Conservation (phyloP, 768 basidiomycete genomes). For the Lactarius psammicola region DNA sequence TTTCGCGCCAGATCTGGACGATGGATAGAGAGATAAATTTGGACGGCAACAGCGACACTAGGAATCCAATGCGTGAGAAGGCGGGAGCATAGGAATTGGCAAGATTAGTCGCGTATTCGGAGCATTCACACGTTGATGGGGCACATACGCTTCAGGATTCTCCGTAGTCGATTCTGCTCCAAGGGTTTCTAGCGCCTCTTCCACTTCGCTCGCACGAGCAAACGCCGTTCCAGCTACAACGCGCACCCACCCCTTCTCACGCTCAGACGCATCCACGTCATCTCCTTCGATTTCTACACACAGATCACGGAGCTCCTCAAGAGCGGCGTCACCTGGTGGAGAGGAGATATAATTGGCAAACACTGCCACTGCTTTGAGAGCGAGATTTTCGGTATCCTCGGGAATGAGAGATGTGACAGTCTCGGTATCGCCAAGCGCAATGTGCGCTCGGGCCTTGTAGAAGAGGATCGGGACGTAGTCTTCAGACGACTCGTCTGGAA, state of each 20-base stretch:
- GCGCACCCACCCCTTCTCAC: slow-evolving; percentile 70
- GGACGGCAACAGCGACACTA: slow-evolving; percentile 79
- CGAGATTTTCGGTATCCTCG: slow-evolving; percentile 56
- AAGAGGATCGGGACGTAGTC: slow-evolving; percentile 66
- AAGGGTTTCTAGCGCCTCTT: slow-evolving; percentile 90
- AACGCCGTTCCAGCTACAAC: slow-evolving; percentile 89
- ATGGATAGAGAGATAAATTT: slow-evolving; percentile 88
- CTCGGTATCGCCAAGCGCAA: slow-evolving; percentile 63
- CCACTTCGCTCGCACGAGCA: slow-evolving; percentile 76
- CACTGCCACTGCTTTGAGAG: slow-evolving; percentile 66
- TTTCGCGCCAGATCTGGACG: slow-evolving; percentile 84
- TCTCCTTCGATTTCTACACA: slow-evolving; percentile 84
- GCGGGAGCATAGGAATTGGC: background rate
- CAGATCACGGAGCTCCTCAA: slow-evolving; percentile 84
- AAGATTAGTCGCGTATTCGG: slow-evolving; percentile 10
- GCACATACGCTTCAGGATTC: slow-evolving; percentile 83
- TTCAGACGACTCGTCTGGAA: slow-evolving; percentile 60
- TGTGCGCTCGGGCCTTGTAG: slow-evolving; percentile 75
- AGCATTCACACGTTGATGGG: slow-evolving; percentile 20
- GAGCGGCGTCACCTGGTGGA: slow-evolving; percentile 45
- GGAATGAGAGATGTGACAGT: slow-evolving; percentile 59
- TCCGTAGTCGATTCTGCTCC: slow-evolving; percentile 62
- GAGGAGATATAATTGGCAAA: slow-evolving; percentile 66
- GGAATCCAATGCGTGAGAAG: slow-evolving; percentile 15
- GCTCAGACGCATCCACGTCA: slow-evolving; percentile 62